Evolutionary conservation across 2,329 filamentous ascomycete genomes (phyloP), one percentile per base, ranked within the genome.

Genomic region (Dactylellina sp.): DNA sequence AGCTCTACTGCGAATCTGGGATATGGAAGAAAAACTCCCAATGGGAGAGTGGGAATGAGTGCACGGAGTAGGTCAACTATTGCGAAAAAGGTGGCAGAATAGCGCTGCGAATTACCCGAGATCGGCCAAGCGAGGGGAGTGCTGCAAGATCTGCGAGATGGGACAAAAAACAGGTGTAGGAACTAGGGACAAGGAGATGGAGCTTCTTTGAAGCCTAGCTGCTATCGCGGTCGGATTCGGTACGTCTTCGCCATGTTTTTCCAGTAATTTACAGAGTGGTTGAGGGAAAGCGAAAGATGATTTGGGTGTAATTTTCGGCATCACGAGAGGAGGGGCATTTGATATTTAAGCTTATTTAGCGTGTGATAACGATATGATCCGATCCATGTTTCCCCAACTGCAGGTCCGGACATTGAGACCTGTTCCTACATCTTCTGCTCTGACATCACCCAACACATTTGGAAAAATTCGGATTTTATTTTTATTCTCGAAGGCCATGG

Each of bases 301-400:
- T 20, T 60, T n/a, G n/a, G n/a, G n/a, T n/a, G n/a, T n/a, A 63
- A 62, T 28, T 55, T 59, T 74, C 70, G 70, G 70, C 49, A 74
- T 74, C 70, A 74, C 70, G 70, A 74, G 61, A 64, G 40, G 20
- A 11, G 32, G 53, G 42, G 49, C 22, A 42, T 32, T n/a, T 55
- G 42, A 12, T 18, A 53, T 24, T 46, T 64, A 56, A 44, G 47
- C 37, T 49, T 18, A 25, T 60, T 60, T 72, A 63, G 60, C 66
- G 59, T 72, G 66, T 72, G 66, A 72, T 53, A 52, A 53, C 59
- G 62, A 64, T 46, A 52, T 47, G 24, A 40, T 56, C 59, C 60
- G 68, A 55, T 64, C 35, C 28, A 20, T 49, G 9, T 46, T 18
- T 22, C 14, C 16, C 28, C 24, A 20, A 20, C 18, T 62, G 59